Evolutionary conservation across 148 eudicot species (phyloP), one percentile per base, ranked within the genome.

Genomic region (Tetragonia tetragonoides): DNA sequence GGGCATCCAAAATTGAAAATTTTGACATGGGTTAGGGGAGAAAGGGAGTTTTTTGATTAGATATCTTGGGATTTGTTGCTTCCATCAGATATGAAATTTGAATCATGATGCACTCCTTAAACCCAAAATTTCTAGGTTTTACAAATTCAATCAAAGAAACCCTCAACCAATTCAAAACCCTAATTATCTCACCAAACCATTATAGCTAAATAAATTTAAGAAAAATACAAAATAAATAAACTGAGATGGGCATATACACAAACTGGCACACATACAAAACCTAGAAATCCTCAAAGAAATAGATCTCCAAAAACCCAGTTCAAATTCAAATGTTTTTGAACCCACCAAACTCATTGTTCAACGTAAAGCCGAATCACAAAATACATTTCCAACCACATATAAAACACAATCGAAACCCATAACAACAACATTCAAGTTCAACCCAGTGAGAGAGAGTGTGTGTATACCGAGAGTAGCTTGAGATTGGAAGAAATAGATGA

Each of bases 391-490:
- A 62, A 66, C 47, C 40, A 40, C 46, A 74, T 11, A 54, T 42
- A 81, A 42, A 62, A 21, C 73, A 42, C 57, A 59, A 53, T 54
- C 62, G 39, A 59, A 72, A n/a, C 20, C 44, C 72, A 72, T 67
- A 38, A 18, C 39, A 57, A 66, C 34, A 28, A 42, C 28, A 21
- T 8, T 38, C 64, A 61, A 49, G 12, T 49, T 14, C 53, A 10
- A 49, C 10, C 10, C 34, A 28, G 34, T 28, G 34, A 28, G 34
- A 28, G 34, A 28, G 34, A 28, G 34, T 28, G 34, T 28, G 34
- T 28, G 40, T 54, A 63, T 87, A 87, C 90, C 85, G 51, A 70
- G 74, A 6, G 39, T 47, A 83, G 82, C 84, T 83, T 53, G 56
- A 81, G 77, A 68, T 66, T 46, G 64, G 41, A 64, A 37, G 28